phyloP scores from a whole-genome alignment of 225 moss, liverwort and hornwort species.

The Antitrichia curtipendula region DNA sequence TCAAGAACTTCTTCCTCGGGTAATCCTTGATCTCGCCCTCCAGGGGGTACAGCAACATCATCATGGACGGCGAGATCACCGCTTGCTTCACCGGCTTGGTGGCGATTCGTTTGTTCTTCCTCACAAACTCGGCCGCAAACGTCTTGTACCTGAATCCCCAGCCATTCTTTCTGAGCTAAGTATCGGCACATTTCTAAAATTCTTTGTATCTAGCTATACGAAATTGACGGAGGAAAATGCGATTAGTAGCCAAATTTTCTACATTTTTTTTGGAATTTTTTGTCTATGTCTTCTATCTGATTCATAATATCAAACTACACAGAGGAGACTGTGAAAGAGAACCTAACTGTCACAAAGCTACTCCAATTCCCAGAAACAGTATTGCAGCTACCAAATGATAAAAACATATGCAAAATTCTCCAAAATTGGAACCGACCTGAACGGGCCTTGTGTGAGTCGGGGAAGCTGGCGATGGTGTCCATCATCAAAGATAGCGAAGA shows the following conservation, averaged over 20 bases:
- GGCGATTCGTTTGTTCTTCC: constrained; percentile 18
- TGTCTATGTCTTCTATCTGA: no score
- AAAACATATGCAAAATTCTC: background rate
- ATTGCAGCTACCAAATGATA: background rate
- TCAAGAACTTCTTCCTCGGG: constrained; percentile 5
- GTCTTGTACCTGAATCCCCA: constrained; percentile 13
- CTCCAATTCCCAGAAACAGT: background rate
- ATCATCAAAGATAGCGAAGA: constrained; percentile 37
- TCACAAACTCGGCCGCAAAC: constrained; percentile 28
- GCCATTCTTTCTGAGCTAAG: background rate
- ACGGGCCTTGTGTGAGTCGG: constrained; percentile 24
- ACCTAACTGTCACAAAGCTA: background rate
- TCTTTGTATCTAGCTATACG: background rate
- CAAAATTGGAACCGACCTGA: background rate
- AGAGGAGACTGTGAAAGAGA: background rate
- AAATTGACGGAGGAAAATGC: background rate
- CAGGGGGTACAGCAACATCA: constrained; percentile 33
- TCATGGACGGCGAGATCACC: constrained; percentile 41
- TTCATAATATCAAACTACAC: background rate
- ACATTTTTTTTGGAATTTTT: rapidly evolving
- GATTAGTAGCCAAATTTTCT: background rate
- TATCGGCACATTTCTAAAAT: background rate
- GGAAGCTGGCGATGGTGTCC: constrained; percentile 46
- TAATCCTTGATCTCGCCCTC: constrained; percentile 13
- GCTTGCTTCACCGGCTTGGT: constrained; percentile 35